These are phyloP conservation scores for Albophoma yamanashiensis DNA, from an alignment of 2,329 filamentous ascomycete species.

Conservation along the genomic window DNA sequence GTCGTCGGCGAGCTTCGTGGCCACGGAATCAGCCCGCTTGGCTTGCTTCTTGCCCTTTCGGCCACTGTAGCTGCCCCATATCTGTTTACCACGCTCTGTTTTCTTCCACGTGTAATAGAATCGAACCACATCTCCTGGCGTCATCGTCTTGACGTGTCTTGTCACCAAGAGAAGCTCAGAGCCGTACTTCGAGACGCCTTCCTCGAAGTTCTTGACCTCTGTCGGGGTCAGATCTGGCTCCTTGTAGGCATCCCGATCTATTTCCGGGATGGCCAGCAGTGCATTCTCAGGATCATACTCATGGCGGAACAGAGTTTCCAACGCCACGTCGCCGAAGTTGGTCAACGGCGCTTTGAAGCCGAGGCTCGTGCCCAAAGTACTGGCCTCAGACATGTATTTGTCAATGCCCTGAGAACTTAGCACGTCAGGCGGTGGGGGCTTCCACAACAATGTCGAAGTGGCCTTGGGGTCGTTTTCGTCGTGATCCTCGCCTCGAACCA, in stretches of 20 bases:
- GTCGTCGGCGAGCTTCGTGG: constrained; percentile 76
- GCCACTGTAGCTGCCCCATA: constrained; percentile 83
- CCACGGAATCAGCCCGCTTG: constrained; percentile 58
- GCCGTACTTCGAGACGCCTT: constrained; percentile 79
- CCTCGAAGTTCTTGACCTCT: constrained; percentile 85
- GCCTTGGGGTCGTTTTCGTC: constrained; percentile 59
- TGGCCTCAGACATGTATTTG: constrained; percentile 64
- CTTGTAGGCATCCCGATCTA: constrained; percentile 64
- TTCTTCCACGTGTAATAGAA: constrained; percentile 99
- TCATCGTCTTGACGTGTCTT: constrained; percentile 75
- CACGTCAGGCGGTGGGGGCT: constrained; percentile 51
- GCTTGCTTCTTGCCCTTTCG: constrained; percentile 85
- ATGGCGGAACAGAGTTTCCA: constrained; percentile 61
- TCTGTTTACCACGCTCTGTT: constrained; percentile 68
- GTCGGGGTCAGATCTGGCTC: constrained; percentile 71
- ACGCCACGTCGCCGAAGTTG: constrained; percentile 77
- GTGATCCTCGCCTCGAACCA: constrained; percentile 71
- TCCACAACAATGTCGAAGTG: constrained; percentile 70
- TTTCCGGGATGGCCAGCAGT: constrained; percentile 55
- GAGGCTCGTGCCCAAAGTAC: constrained; percentile 51
- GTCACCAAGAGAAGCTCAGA: constrained; percentile 80
- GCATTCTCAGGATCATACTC: constrained; percentile 63
- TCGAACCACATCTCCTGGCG: constrained; percentile 71
- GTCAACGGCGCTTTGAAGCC: constrained; percentile 68
- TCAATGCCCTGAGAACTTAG: constrained; percentile 51